Percentiles rank a stretch among this genome's conserved stretches.
These are phyloP conservation scores for Globisporangium acanthophoron DNA, from an alignment of 352 stramenopile genomes.

Conservation along the genomic window DNA sequence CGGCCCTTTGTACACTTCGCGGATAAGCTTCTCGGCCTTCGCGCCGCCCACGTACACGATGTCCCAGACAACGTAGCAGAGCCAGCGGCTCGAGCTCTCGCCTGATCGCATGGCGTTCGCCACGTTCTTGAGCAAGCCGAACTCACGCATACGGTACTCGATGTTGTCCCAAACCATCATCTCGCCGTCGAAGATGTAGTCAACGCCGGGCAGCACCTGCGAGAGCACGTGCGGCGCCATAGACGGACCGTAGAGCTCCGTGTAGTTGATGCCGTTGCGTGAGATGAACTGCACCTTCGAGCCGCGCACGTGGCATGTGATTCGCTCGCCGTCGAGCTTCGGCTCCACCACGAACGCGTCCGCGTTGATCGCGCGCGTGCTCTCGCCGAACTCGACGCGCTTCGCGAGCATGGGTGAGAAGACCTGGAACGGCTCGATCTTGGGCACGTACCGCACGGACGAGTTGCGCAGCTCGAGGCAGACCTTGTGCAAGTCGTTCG, in stretches of 20 bases:
- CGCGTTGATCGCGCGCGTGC: constrained; percentile 58
- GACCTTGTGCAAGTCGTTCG: constrained; percentile 75
- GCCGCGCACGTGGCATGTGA: constrained; percentile 70
- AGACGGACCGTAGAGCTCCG: constrained; percentile 54
- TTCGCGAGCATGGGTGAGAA: constrained; percentile 87
- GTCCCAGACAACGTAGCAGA: constrained; percentile 86
- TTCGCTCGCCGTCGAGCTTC: constrained; percentile 80
- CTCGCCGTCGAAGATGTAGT: constrained; percentile 82
- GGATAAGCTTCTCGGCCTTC: constrained; percentile 45
- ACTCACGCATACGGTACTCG: constrained; percentile 69
- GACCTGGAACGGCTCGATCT: constrained; percentile 76
- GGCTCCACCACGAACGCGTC: constrained; percentile 81
- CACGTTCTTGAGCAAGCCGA: constrained; percentile 78
- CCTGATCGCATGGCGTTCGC: constrained; percentile 48
- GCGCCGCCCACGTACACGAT: constrained; percentile 64
- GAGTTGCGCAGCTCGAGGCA: constrained; percentile 75
- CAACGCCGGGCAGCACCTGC: constrained; percentile 48
- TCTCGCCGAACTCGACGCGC: constrained; percentile 79
- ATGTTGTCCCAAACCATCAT: constrained; percentile 89
- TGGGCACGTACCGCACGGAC: constrained; percentile 70
- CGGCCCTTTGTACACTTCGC: constrained; percentile 54
- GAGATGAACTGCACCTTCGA: constrained; percentile 76
- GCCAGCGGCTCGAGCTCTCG: constrained; percentile 59
- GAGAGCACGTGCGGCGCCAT: constrained; percentile 58
- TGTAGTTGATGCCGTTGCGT: constrained; percentile 83